phyloP scores from a whole-genome alignment of 2,329 filamentous ascomycete genomes.

The Pezicula radicicola region DNA sequence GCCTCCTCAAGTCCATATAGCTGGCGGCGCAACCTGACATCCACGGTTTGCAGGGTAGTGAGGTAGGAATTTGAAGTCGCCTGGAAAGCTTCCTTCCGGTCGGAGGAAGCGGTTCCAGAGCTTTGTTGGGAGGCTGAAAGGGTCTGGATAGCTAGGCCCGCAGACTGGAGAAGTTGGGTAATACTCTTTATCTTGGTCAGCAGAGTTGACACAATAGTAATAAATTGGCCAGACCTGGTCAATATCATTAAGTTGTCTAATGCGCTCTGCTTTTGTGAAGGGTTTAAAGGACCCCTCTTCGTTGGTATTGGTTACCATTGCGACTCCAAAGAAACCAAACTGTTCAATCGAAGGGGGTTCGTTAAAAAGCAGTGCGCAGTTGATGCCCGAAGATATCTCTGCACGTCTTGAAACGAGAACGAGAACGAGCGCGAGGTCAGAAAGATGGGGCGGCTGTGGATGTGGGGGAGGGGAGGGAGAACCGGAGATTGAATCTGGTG shows the following conservation, averaged over 20 bases:
- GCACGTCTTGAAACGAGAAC: background rate
- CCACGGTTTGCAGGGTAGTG: slow-evolving; percentile 67
- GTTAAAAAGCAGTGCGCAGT: background rate
- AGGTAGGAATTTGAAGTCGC: slow-evolving; percentile 66
- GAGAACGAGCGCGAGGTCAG: background rate
- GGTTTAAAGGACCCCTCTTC: slow-evolving; percentile 21
- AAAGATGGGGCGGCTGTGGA: background rate
- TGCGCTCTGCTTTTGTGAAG: slow-evolving; percentile 75
- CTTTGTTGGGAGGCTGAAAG: slow-evolving; percentile 48
- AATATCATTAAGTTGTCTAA: slow-evolving; percentile 76
- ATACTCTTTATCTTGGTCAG: slow-evolving; percentile 25
- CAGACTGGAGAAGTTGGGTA: slow-evolving; percentile 50
- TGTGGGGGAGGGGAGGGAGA: background rate
- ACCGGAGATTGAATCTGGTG: background rate
- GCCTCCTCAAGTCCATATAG: slow-evolving; percentile 81
- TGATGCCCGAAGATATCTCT: too few species aligned
- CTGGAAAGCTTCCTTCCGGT: slow-evolving; percentile 46
- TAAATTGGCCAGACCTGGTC: slow-evolving; percentile 54
- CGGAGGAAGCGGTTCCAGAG: slow-evolving; percentile 6
- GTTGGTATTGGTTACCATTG: slow-evolving; percentile 3
- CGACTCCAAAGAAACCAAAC: background rate
- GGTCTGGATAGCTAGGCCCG: slow-evolving; percentile 60
- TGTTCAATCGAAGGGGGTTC: background rate
- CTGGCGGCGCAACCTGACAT: slow-evolving; percentile 71
- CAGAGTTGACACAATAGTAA: background rate